phyloP scores from a whole-genome alignment of 306 rosid species.

The Acacia acuminata region DNA sequence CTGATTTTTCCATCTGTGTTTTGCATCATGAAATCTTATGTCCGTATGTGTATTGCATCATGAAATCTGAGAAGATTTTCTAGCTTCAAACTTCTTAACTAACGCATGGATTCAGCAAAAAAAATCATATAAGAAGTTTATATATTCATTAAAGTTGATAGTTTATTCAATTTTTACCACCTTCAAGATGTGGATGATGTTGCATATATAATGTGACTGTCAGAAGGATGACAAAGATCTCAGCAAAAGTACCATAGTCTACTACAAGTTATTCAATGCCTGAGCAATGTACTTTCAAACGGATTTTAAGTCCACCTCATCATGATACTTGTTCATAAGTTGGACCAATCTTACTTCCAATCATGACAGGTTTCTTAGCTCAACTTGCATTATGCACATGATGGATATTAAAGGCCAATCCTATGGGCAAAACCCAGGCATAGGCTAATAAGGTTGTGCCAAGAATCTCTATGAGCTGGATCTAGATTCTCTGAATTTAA shows the following conservation, averaged over 20 bases:
- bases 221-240: background rate
- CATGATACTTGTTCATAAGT: background rate
- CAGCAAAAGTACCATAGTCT: background rate
- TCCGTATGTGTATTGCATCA: background rate
- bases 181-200: background rate
- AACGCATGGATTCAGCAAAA: no score
- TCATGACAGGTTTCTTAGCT: background rate
- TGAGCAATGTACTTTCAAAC: background rate
- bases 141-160: no score
- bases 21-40: no score
- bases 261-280: background rate
- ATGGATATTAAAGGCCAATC: background rate
- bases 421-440: background rate
- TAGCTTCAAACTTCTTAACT: background rate
- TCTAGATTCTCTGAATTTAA: background rate
- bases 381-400: background rate
- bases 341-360: background rate
- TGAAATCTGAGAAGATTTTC: background rate
- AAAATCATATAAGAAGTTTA: no score
- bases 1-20: background rate
- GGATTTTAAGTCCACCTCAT: background rate
- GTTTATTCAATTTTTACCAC: background rate
- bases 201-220: background rate
- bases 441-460: background rate
- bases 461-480: background rate